phyloP scores from a whole-genome alignment of 495 filamentous ascomycete species.

The Tuber microsphaerosporum region DNA sequence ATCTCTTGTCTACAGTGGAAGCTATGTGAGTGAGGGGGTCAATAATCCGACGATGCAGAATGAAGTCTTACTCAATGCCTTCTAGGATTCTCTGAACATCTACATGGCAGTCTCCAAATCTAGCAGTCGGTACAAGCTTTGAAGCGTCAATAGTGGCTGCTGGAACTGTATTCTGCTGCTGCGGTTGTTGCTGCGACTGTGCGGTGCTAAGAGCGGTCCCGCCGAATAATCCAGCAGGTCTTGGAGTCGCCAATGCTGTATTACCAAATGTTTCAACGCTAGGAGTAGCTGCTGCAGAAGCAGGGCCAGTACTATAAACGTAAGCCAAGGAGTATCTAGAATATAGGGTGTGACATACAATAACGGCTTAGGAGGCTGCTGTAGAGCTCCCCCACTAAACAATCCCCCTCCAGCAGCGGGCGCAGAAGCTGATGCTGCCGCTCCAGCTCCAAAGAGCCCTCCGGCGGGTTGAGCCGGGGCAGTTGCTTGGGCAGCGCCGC shows the following conservation, averaged over 20 bases:
- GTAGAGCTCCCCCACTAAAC: conserved; percentile 43
- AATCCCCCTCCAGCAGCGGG: conserved; percentile 30
- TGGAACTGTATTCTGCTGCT: conserved; percentile 50
- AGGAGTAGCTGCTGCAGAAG: conserved; percentile 31
- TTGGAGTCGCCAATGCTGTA: conserved; percentile 11
- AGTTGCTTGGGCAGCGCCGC: conserved; percentile 7
- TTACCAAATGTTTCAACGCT: conserved; percentile 39
- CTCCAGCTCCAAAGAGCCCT: conserved; percentile 29
- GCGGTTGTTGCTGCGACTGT: conserved; percentile 49
- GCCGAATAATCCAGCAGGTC: conserved; percentile 19
- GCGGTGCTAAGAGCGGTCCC: conserved; percentile 29
- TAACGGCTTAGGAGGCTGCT: conserved; percentile 44
- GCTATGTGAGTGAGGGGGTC: not conserved
- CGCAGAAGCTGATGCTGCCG: conserved; percentile 5
- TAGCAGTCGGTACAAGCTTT: conserved; percentile 74
- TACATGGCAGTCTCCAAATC: conserved; percentile 80
- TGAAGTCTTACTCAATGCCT: conserved; percentile 52
- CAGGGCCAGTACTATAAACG: conserved; percentile 24
- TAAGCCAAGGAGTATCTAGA: not conserved
- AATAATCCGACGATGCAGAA: not conserved
- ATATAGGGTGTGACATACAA: conserved; percentile 47
- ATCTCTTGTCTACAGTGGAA: conserved; percentile 23
- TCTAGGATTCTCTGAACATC: conserved; percentile 71
- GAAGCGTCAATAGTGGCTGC: conserved; percentile 70
- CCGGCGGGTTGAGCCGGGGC: conserved; percentile 20